A percentile compares a stretch with the other conserved stretches of the same genome.
These are phyloP conservation scores for Eustoma russellianum DNA, from an alignment of 257 asterid genomes.

Conservation along the genomic window DNA sequence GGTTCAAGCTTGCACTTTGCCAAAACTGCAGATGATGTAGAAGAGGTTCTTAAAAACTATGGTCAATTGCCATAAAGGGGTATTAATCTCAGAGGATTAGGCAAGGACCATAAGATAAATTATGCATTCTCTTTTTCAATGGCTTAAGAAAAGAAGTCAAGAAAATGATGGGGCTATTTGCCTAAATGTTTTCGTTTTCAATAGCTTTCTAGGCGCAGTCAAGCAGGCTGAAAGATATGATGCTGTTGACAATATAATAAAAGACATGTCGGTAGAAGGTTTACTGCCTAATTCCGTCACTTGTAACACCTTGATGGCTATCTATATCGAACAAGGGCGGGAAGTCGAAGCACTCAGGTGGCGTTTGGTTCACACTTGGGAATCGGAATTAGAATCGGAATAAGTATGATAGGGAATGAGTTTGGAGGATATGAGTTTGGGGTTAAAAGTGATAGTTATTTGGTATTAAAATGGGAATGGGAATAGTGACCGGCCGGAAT, in stretches of 20 bases:
- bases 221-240: constrained; percentile 47
- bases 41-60: constrained; percentile 48
- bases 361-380: no score
- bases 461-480: no score
- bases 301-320: constrained; percentile 66
- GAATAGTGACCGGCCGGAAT: no score
- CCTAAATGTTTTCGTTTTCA: constrained; percentile 61
- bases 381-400: no score
- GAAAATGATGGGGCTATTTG: constrained; percentile 27
- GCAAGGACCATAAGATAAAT: constrained; percentile 56
- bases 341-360: constrained; percentile 70
- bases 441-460: no score
- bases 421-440: no score
- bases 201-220: constrained; percentile 68
- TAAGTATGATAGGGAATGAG: no score
- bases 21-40: constrained; percentile 61
- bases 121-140: constrained; percentile 59
- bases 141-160: constrained; percentile 66
- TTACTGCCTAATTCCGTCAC: constrained; percentile 66
- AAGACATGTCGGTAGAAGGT: constrained; percentile 51
- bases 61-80: constrained; percentile 60
- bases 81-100: constrained; percentile 67
- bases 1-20: constrained; percentile 40
- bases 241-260: constrained; percentile 34
- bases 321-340: constrained; percentile 56